Percentiles rank a stretch among this genome's conserved stretches.
Conservation (phyloP, 306 rosid genomes). For the Cucumis cinereus region DNA sequence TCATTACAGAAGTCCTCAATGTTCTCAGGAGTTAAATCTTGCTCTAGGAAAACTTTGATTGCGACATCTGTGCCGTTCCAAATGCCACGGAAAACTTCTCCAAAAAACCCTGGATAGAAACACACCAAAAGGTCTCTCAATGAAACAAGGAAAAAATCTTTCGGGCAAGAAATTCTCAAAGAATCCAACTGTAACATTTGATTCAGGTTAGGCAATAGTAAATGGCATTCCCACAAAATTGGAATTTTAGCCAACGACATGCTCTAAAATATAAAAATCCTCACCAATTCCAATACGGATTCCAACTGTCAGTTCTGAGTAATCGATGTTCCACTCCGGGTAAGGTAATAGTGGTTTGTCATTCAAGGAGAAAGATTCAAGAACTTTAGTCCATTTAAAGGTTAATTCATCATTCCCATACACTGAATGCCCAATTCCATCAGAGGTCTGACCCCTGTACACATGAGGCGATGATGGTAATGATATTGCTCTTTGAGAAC, state of each 20-base stretch:
- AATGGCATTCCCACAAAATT: not conserved
- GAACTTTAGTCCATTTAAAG: slow-evolving; percentile 73
- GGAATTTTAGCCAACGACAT: not conserved
- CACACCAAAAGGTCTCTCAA: not conserved
- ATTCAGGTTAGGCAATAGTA: not conserved
- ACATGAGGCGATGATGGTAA: slow-evolving; percentile 91
- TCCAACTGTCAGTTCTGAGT: slow-evolving; percentile 81
- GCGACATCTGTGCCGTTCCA: slow-evolving; percentile 99
- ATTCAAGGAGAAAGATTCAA: slow-evolving; percentile 59
- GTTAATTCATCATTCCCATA: slow-evolving; percentile 46
- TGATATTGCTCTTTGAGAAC: slow-evolving; percentile 81
- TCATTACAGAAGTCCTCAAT: slow-evolving; percentile 98
- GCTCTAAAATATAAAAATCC: slow-evolving; percentile 6
- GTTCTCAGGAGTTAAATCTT: slow-evolving; percentile 89
- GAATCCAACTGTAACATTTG: not conserved
- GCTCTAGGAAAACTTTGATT: slow-evolving; percentile 89
- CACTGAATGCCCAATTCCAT: slow-evolving; percentile 42
- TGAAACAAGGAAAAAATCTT: not conserved
- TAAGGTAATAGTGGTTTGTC: slow-evolving; percentile 70
- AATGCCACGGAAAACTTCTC: slow-evolving; percentile 90
- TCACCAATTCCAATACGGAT: slow-evolving; percentile 95
- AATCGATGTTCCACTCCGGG: slow-evolving; percentile 88
- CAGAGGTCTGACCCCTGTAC: slow-evolving; percentile 55
- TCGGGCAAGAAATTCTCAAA: not conserved
- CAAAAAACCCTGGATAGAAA: slow-evolving; percentile 72